Evolutionary conservation across 2,329 filamentous ascomycete genomes (phyloP).

Genomic region (Dothiorella sarmentorum): DNA sequence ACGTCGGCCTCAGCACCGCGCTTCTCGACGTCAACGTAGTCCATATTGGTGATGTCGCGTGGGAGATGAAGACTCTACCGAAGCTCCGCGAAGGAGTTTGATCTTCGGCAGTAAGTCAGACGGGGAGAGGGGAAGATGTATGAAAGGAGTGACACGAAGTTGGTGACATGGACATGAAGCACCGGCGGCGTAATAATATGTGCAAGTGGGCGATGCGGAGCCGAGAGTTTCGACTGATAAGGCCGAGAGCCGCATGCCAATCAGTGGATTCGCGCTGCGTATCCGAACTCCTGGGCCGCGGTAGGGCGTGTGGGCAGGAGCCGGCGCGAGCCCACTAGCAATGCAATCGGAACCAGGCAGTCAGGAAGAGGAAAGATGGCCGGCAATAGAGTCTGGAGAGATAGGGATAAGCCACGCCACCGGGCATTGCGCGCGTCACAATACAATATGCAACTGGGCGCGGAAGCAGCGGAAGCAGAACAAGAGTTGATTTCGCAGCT

Average conservation of each 20-base stretch:
- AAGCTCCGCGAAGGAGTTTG: slow-evolving; percentile 20
- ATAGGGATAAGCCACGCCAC: slow-evolving; percentile 11
- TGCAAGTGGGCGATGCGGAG: neutral
- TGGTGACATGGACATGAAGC: neutral
- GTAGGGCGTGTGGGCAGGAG: neutral
- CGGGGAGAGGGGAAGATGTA: neutral
- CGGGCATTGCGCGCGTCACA: neutral
- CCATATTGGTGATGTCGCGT: slow-evolving; percentile 4
- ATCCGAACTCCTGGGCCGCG: neutral
- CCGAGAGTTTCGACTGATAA: slow-evolving; percentile 15
- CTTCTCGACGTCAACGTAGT: slow-evolving; percentile 26
- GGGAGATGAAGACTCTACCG: neutral
- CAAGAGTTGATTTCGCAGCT: neutral
- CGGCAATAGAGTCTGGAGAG: slow-evolving; percentile 9
- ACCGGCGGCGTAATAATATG: neutral
- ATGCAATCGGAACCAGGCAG: neutral
- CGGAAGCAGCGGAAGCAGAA: neutral
- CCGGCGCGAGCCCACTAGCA: neutral
- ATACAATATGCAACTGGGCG: neutral
- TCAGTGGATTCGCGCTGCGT: slow-evolving; percentile 10
- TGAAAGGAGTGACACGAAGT: neutral
- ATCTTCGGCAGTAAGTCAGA: slow-evolving; percentile 10
- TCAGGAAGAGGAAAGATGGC: slow-evolving; percentile 1
- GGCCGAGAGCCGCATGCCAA: slow-evolving; percentile 10
- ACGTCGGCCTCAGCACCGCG: slow-evolving; percentile 29